Conservation (phyloP, 305 asterid genomes). For the Fraxinus latifolia region DNA sequence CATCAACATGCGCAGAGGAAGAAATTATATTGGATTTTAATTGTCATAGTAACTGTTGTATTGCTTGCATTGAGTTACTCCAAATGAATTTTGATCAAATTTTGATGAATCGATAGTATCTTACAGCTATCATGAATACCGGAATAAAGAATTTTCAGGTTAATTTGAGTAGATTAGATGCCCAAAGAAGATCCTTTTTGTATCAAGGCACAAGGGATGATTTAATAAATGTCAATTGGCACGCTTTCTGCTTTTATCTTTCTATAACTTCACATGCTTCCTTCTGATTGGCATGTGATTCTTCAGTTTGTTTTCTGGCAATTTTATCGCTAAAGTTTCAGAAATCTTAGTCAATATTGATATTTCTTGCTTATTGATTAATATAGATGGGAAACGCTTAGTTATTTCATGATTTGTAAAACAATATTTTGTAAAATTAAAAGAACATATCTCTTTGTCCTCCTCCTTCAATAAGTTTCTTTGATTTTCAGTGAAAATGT, state of each 20-base stretch:
- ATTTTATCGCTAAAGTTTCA: background rate
- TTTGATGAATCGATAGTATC: background rate
- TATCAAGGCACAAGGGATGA: background rate
- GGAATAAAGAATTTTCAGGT: background rate
- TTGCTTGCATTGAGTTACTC: background rate
- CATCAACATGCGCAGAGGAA: conserved; percentile 12
- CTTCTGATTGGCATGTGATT: background rate
- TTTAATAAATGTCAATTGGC: background rate
- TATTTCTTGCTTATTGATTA: background rate
- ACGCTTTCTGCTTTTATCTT: background rate
- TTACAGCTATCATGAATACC: background rate
- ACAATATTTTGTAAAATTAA: background rate
- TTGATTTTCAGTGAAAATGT: background rate
- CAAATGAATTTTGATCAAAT: background rate
- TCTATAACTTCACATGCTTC: background rate
- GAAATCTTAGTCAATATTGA: background rate
- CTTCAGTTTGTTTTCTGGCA: background rate
- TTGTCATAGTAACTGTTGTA: background rate
- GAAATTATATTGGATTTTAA: background rate
- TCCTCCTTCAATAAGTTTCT: background rate
- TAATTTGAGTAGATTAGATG: background rate
- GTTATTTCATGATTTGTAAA: background rate
- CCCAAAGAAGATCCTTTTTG: background rate
- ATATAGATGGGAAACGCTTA: background rate
- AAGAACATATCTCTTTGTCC: background rate